Percentiles rank a stretch among this genome's conserved stretches.
Conservation (phyloP, 176 grass and related monocot genomes). For the Oryza meridionalis region DNA sequence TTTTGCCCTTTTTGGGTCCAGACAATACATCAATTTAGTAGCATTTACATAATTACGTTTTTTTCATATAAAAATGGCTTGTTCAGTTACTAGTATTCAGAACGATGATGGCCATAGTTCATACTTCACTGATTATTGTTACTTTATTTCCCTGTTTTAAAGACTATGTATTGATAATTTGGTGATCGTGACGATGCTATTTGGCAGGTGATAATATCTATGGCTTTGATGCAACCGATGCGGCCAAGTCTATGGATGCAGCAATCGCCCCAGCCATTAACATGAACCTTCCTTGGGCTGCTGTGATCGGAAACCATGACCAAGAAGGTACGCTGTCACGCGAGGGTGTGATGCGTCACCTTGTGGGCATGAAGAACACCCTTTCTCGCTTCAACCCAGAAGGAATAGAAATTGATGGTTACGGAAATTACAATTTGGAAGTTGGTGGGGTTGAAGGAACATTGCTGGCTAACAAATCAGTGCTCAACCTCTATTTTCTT, state of each 20-base stretch:
- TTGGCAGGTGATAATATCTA: slow-evolving; percentile 91
- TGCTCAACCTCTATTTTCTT: slow-evolving; percentile 91
- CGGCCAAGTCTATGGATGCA: slow-evolving; percentile 78
- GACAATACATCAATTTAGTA: neutral
- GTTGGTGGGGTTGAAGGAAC: slow-evolving; percentile 69
- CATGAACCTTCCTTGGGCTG: slow-evolving; percentile 88
- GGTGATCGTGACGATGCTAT: neutral
- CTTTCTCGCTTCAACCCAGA: slow-evolving; percentile 77
- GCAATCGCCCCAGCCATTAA: slow-evolving; percentile 73
- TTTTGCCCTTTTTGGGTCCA: neutral
- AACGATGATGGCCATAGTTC: neutral
- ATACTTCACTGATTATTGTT: neutral
- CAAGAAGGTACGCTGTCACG: slow-evolving; percentile 86
- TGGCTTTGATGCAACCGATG: slow-evolving; percentile 60
- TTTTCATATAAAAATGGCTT: neutral
- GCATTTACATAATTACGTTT: neutral
- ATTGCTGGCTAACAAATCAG: slow-evolving; percentile 71
- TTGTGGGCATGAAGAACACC: slow-evolving; percentile 71
- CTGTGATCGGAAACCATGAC: slow-evolving; percentile 91
- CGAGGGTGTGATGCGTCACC: slow-evolving; percentile 80
- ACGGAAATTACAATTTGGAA: slow-evolving; percentile 88
- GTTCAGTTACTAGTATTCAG: neutral
- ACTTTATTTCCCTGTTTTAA: too few relatives aligned
- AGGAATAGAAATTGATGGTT: slow-evolving; percentile 79
- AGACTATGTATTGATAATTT: neutral